Base-by-base conservation (phyloP, 164 flowering plant species). In the Hamamelis virginiana region DNA sequence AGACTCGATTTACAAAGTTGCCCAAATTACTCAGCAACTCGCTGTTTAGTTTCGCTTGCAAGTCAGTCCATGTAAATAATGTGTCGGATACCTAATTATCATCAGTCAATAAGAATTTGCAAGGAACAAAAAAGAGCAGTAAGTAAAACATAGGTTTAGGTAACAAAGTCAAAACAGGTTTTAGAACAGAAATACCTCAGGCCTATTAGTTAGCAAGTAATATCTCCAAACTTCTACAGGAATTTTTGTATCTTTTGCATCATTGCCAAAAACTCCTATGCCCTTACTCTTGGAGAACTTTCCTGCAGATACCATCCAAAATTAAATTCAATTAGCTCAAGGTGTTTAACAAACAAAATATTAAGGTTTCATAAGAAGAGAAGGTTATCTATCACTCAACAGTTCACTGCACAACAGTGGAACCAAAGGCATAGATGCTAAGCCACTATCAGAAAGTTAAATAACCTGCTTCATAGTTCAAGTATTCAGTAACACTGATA, bases 141-240 rank as follows among this genome's bases (percentile, higher is more conserved):
- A 50, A 28, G 3, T 9, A 2, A 57, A 50, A 10, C 26, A 50
- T 27, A 50, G 18, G 16, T 16, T 58, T 12, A 5, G 50, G 25
- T 45, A 27, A 52, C 3, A 18, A 45, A 70, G 4, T 15, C 26
- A 62, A 21, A 51, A 71, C 10, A 57, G 27, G 48, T 11, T 18
- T 18, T 1, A n/a, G 10, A 59, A 67, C 18, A 38, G 6, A 33
- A 14, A 53, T 69, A 87, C 98, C 96, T 95, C 98, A 16, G 98
- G 98, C 77, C 98, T 85, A 80, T 92, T 92, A 21, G 91, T 85
- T 41, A 95, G 80, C 79, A 95, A 78, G 72, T 95, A 95, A 70
- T 95, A 95, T 82, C 98, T 82, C 97, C 97, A 95, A 6, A 95
- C 98, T 89, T 95, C 97, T 0, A 83, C 81, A 69, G 98, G 97